Percentiles rank a stretch among this genome's conserved stretches.
Conservation (phyloP, 768 basidiomycete species). For the Chiua virens region DNA sequence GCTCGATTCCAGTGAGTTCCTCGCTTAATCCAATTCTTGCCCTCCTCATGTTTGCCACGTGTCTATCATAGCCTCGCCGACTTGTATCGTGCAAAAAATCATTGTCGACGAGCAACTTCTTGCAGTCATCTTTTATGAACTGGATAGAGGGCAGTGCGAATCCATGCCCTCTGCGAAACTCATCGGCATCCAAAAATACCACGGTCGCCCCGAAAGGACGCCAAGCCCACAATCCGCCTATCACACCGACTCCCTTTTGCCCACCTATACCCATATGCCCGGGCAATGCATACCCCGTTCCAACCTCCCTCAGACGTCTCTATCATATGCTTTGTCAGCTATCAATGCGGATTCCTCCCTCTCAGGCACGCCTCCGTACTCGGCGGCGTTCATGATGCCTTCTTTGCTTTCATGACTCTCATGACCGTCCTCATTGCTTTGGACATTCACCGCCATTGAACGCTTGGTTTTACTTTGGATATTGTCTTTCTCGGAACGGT, state of each 20-base stretch:
- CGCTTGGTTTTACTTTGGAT: constrained; percentile 27
- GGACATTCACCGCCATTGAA: constrained; percentile 23
- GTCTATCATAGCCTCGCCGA: constrained; percentile 44
- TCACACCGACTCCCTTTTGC: constrained; percentile 30
- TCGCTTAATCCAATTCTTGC: constrained; percentile 3
- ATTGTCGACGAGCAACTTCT: constrained; percentile 62
- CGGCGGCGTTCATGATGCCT: constrained; percentile 32
- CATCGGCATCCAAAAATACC: constrained; percentile 47
- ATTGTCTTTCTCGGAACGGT: constrained; percentile 29
- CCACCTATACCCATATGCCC: constrained; percentile 30
- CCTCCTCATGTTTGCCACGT: constrained; percentile 31
- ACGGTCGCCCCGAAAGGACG: constrained; percentile 29
- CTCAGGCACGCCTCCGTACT: constrained; percentile 25
- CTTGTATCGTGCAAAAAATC: constrained; percentile 70
- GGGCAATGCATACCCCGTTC: constrained; percentile 39
- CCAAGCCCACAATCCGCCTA: constrained; percentile 29
- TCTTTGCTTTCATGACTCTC: constrained; percentile 33
- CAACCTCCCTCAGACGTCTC: constrained; percentile 37
- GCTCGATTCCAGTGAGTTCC: constrained; percentile 62
- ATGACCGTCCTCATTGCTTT: constrained; percentile 22
- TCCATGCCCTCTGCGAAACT: constrained; percentile 62
- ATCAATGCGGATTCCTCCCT: constrained; percentile 28
- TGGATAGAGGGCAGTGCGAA: constrained; percentile 56
- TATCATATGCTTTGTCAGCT: constrained; percentile 45
- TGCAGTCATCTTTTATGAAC: constrained; percentile 64